Base-by-base conservation (phyloP, 257 asterid genomes). In the Jacaranda copaia region DNA sequence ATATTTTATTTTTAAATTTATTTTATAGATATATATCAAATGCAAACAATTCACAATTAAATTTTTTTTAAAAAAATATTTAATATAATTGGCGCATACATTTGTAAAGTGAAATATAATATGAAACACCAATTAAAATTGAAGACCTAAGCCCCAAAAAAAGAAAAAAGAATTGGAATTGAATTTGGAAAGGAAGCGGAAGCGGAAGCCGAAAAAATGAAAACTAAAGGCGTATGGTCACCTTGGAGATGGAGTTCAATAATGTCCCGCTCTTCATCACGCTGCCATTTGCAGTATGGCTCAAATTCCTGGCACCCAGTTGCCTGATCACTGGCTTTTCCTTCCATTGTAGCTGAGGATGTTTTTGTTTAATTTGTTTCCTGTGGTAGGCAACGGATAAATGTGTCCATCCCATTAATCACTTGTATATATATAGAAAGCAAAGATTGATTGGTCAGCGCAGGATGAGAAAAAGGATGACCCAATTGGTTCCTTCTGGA, bases 201-300 rank as follows among this genome's bases (percentile, higher is more conserved):
- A 25, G 32, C 1, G 32, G 32, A 25, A 2, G 32, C 32, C 32
- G 1, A 25, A 2, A 25, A 25, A 25, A 25, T 25, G 32, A 25
- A 25, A 25, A 25, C 32, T 25, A 25, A 25, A 25, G 1, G 9
- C 9, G 5, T 20, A 40, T 38, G 72, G 43, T 75, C 58, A 90
- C 93, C 96, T 81, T 78, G 84, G 74, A 90, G 88, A 71, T 83
- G 83, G 40, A 90, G 18, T 57, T 84, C 85, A 48, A 90, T 90
- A 80, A 85, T 65, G 77, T 90, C 93, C 0, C 72, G 60, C 62
- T 81, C 88, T 68, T 85, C 84, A 16, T 66, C 78, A 3, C 91
- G 89, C 38, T 87, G 79, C 96, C 96, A 90, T 72, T 74, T 81
- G 87, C 96, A 87, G 32, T 74, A 81, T 4, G 96, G 96, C 40